Evolutionary conservation across 2,329 filamentous ascomycete genomes (phyloP).

Genomic region (Phaeosphaeria sp.): DNA sequence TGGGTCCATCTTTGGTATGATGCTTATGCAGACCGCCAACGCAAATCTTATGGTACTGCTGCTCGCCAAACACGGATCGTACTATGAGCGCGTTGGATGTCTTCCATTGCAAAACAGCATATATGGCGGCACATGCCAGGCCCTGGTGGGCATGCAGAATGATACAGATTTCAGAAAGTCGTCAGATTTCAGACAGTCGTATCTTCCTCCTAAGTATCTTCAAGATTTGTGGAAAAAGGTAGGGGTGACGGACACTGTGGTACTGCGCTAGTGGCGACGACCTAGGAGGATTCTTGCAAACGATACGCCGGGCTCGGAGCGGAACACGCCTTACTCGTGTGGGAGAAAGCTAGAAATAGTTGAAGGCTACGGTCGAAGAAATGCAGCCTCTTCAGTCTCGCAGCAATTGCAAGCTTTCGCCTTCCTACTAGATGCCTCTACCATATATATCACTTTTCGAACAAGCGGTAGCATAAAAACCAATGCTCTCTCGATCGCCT

Average conservation of each 20-base stretch:
- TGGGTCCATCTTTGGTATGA: not conserved
- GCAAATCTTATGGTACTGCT: not conserved
- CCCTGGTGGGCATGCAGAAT: not conserved
- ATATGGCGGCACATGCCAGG: not conserved
- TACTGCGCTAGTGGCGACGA: not conserved
- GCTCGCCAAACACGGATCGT: not conserved
- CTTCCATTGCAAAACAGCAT: not conserved
- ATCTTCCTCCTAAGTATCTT: not conserved
- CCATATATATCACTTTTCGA: too few relatives aligned
- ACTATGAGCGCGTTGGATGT: not conserved
- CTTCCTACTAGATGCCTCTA: too few relatives aligned
- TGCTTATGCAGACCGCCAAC: not conserved
- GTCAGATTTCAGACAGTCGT: not conserved
- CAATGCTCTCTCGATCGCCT: too few relatives aligned
- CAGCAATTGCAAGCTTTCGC: too few relatives aligned
- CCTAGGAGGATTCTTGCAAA: not conserved
- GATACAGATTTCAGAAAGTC: not conserved
- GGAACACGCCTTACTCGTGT: too few relatives aligned
- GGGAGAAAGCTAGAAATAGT: too few relatives aligned
- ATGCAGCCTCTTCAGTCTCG: too few relatives aligned
- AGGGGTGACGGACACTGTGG: not conserved
- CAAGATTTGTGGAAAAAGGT: not conserved
- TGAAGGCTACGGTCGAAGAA: too few relatives aligned
- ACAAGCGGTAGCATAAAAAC: too few relatives aligned
- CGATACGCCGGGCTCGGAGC: too few relatives aligned